Base-by-base conservation (phyloP, 2,329 filamentous ascomycete species). In the Fusarium nelsonii region DNA sequence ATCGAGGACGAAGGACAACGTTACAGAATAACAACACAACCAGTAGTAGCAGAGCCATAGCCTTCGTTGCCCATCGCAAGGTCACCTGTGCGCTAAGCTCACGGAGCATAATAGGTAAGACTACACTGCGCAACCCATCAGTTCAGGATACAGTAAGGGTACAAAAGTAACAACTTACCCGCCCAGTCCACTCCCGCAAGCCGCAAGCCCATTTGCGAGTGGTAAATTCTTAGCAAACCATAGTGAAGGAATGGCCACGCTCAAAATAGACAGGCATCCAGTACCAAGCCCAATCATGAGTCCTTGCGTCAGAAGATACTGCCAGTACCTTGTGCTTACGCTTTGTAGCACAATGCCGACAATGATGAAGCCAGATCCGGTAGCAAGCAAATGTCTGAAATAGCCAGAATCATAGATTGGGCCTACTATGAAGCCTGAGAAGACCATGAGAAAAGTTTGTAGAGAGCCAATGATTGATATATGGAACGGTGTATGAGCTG, bases 261-360 rank as follows among this genome's bases (percentile, higher is more conserved):
- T 88, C 1, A 93, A 91, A 0, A 92, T 96, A 74, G 94, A 95
- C 46, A 97, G 86, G 39, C 94, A 84, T 2, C 91, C 91, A 2
- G 88, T 88, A 4, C 90, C 91, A 2, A 91, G 67, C 8, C 93
- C 93, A 48, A 88, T 87, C 6, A 95, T 79, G 2, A 96, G 76
- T 3, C 92, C 91, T 70, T 94, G 93, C 6, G 87, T 85, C 16
- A 97, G 81, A 77, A 97, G 87, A 74, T 95, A 95, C 48, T 96
- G 92, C 89, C 91, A 95, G 74, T 92, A 92, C 70, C 87, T 37
- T 4, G 45, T 50, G 10, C 70, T 52, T 3, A 74, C 36, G 15
- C 72, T 74, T 8, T 74, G 72, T 1, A 74, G 36, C 0, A 73
- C 44, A 1, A 63, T 71, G 0, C 72, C 72, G 7, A 67, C 18